Base-by-base conservation (phyloP, 805 yeast genomes). In the Scheffersomyces amazonensis region DNA sequence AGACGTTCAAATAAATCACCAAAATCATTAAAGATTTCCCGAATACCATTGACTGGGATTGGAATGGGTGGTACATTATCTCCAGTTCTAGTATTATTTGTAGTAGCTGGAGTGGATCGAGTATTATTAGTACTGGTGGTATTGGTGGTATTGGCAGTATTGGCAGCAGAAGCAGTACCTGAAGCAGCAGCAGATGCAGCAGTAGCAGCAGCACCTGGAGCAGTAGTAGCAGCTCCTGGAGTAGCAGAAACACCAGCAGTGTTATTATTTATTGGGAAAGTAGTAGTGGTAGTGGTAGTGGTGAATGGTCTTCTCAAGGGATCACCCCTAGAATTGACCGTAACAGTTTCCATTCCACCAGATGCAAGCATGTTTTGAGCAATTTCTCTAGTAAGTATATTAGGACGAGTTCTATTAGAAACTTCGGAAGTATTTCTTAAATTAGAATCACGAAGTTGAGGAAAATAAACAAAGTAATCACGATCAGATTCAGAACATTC, bases 341-440 rank as follows among this genome's bases (percentile, higher is more conserved):
- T 41, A 3, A 41, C 41, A 23, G 41, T 54, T 36, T 56, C 64
- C 42, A 53, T 50, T 12, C 55, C 55, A 19, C 47, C 48, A 25
- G 54, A 52, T 7, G 66, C 60, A 30, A 60, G 30, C 28, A 65
- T 56, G 25, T 60, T 61, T 36, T 62, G 71, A n/a, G 61, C 47
- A 15, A 60, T 66, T 31, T 66, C 71, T 16, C 60, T 67, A 11
- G 60, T 64, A 25, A 66, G 49, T 8, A 68, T 64, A 22, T 53
- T 58, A 3, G 73, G 73, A 23, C 66, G 53, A 8, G 46, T 37
- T 10, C 62, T 34, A 37, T 62, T 64, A 3, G 64, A 59, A 20
- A 68, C 38, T 23, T 50, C 53, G 3, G 66, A 62, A 6, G 57
- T 35, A 7, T 56, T 47, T 16, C 60, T 51, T 41, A 49, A 50